Base-by-base conservation (phyloP, 2,329 filamentous ascomycete genomes). In the Grosmannia serpens region DNA sequence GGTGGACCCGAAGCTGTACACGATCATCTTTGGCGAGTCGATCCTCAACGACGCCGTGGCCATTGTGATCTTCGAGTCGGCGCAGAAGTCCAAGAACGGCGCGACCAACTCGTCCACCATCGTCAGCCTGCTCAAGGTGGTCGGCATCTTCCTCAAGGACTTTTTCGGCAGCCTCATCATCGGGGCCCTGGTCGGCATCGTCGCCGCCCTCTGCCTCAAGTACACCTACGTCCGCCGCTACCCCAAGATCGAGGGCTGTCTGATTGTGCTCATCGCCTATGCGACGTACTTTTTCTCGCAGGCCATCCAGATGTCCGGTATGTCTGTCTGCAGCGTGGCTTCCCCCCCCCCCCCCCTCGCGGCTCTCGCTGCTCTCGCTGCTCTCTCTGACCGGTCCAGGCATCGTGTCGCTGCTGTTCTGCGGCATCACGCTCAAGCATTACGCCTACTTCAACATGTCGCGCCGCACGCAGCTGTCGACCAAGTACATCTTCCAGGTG, bases 371-470 rank as follows among this genome's bases (percentile, higher is more conserved):
- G n/a, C n/a, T 44, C 8, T 44, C n/a, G 4, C 20, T 47, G 1
- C 8, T 33, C 22, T 5, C 11, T 26, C 33, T 38, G 4, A 8
- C 27, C 13, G 10, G 4, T 20, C 13, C 65, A 94, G 90, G 91
- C 65, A 99, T 99, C 67, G 94, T 99, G 64, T 95, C 94, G 27
- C 78, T 99, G 60, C 79, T 99, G 1, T 99, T 99, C 77, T 99
- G 94, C 71, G 94, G 94, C 58, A 99, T 99, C 65, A 97, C 94
- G 13, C 78, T 99, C 63, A 99, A 99, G 73, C 94, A 99, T 70
- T 99, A 99, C 68, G 94, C 94, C 62, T 99, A 99, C 75, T 96
- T 97, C 79, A 99, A 99, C 76, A 99, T 99, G 94, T 99, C 94
- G 33, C 86, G 94, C 54, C 86, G 94, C 62, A 97, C 94, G 1